phyloP scores from a whole-genome alignment of 2,329 filamentous ascomycete species.

The Xylaria hypoxylon region DNA sequence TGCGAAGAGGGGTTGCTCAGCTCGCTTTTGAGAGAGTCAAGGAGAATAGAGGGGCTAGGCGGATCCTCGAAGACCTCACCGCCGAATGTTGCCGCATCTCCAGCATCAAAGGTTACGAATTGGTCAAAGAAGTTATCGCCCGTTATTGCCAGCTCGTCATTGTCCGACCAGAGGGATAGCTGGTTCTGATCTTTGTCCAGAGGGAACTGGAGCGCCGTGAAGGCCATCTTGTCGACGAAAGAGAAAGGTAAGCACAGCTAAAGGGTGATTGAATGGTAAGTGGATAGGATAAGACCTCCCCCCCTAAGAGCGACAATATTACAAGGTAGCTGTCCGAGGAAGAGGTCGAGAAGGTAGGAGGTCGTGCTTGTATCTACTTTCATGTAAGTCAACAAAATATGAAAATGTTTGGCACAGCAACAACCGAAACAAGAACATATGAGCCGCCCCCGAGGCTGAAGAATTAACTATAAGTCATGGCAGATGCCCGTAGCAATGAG shows the following conservation, averaged over 20 bases:
- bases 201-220: constrained; percentile 46
- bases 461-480: constrained; percentile 45
- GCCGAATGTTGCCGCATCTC: constrained; percentile 42
- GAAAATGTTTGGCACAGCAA: constrained; percentile 49
- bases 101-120: constrained; percentile 50
- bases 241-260: constrained; percentile 39
- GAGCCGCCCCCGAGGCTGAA: constrained; percentile 47
- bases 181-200: constrained; percentile 51
- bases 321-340: constrained; percentile 35
- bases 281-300: constrained; percentile 36
- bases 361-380: constrained; percentile 44
- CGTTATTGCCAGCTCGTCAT: constrained; percentile 47
- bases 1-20: constrained; percentile 41
- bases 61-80: constrained; percentile 46
- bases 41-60: constrained; percentile 50
- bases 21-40: constrained; percentile 45
- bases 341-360: constrained; percentile 35
- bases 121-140: constrained; percentile 52
- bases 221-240: constrained; percentile 47
- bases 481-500: constrained; percentile 45
- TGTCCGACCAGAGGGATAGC: constrained; percentile 47
- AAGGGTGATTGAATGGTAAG: constrained; percentile 28
- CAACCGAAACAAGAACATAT: constrained; percentile 47
- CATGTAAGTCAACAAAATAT: constrained; percentile 51
- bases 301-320: constrained; percentile 33